Percentiles rank a stretch among this genome's conserved stretches.
These are phyloP conservation scores for Leptomonas seymouri DNA, from an alignment of 208 protist species.

Conservation along the genomic window DNA sequence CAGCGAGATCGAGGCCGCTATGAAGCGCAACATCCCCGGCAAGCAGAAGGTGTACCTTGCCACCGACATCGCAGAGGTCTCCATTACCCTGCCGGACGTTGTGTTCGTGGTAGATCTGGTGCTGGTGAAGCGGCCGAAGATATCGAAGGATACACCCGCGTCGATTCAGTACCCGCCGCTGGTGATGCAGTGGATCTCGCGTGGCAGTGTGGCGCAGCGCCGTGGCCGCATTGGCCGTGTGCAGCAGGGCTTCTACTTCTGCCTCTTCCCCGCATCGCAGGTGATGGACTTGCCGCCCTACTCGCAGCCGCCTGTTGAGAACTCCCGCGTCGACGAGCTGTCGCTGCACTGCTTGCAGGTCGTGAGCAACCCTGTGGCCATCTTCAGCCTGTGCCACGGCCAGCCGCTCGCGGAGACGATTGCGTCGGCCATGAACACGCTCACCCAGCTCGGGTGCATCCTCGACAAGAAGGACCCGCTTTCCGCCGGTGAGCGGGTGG, in stretches of 20 bases:
- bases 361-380: constrained; percentile 56
- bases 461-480: constrained; percentile 42
- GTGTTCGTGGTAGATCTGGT: constrained; percentile 96
- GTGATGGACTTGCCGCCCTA: constrained; percentile 47
- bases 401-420: constrained; percentile 67
- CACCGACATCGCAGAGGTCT: constrained; percentile 97
- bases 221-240: constrained; percentile 83
- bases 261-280: constrained; percentile 55
- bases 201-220: constrained; percentile 71
- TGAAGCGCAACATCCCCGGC: constrained; percentile 77
- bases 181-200: constrained; percentile 77
- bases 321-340: constrained; percentile 74
- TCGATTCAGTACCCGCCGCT: constrained; percentile 86
- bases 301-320: constrained; percentile 42
- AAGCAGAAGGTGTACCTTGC: constrained; percentile 94
- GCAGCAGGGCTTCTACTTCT: constrained; percentile 87
- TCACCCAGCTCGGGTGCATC: constrained; percentile 77
- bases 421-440: constrained; percentile 61
- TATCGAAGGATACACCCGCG: constrained; percentile 50
- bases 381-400: constrained; percentile 80
- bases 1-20: constrained; percentile 86
- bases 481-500: constrained; percentile 38
- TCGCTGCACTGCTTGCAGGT: constrained; percentile 83
- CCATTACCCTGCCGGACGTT: constrained; percentile 96
- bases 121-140: constrained; percentile 77